Percentiles rank a stretch among this genome's conserved stretches.
Conservation (phyloP, 306 rosid genomes). For the Geum urbanum region DNA sequence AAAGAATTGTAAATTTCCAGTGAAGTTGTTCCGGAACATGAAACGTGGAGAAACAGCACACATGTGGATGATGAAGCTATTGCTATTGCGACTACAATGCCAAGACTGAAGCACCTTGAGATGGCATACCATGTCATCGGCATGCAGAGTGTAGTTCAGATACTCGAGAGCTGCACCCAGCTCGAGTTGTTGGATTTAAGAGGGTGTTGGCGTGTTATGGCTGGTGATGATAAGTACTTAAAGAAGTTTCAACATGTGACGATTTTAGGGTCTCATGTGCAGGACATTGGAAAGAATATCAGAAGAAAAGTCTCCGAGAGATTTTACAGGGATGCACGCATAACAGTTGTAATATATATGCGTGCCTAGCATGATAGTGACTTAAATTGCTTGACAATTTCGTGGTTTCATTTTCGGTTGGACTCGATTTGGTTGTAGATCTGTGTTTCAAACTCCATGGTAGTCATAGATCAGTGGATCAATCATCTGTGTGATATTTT, state of each 20-base stretch:
- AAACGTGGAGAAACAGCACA: slow-evolving; percentile 79
- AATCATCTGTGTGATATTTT: no score
- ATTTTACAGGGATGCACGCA: no score
- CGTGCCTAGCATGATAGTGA: no score
- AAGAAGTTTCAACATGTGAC: slow-evolving; percentile 55
- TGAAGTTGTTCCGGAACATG: slow-evolving; percentile 75
- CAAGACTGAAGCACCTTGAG: slow-evolving; percentile 85
- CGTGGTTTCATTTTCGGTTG: no score
- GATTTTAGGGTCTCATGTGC: slow-evolving; percentile 68
- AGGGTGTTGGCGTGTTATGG: slow-evolving; percentile 83
- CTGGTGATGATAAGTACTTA: slow-evolving; percentile 44
- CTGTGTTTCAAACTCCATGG: no score
- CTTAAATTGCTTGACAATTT: no score
- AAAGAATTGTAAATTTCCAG: slow-evolving; percentile 72
- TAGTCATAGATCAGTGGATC: no score
- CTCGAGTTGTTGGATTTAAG: slow-evolving; percentile 76
- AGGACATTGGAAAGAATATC: slow-evolving; percentile 20
- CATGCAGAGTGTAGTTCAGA: slow-evolving; percentile 49
- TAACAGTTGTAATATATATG: no score
- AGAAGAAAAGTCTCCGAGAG: no score
- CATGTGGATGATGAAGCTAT: slow-evolving; percentile 69
- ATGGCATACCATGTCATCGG: slow-evolving; percentile 73
- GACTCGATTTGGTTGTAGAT: no score
- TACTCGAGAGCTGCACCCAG: slow-evolving; percentile 60
- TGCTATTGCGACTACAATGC: slow-evolving; percentile 91